These are phyloP conservation scores for Candida ipomoeae DNA, from an alignment of 805 yeast genomes.

Conservation along the genomic window DNA sequence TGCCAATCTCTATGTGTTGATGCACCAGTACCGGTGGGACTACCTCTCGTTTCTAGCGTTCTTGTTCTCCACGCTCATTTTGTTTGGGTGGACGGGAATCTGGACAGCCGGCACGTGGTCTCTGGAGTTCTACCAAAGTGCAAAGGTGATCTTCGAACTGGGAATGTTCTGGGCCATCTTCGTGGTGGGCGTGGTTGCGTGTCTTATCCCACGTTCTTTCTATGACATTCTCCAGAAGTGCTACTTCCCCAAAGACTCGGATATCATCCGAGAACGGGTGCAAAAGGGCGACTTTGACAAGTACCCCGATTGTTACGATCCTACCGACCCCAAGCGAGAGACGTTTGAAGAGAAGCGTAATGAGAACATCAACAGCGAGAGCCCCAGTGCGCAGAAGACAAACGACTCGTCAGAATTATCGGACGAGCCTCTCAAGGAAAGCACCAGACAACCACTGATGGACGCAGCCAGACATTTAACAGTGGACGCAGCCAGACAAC, in stretches of 20 bases:
- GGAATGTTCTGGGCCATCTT: conserved; percentile 65
- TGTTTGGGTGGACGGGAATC: conserved; percentile 76
- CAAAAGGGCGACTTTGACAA: conserved; percentile 60
- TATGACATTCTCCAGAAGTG: conserved; percentile 53
- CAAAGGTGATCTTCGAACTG: conserved; percentile 53
- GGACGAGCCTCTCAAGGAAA: neutral
- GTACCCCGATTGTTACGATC: conserved; percentile 68
- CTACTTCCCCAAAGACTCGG: conserved; percentile 62
- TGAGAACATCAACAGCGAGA: neutral
- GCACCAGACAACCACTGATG: neutral
- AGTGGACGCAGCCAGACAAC: neutral
- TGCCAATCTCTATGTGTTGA: conserved; percentile 60
- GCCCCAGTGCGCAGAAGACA: neutral
- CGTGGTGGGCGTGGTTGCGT: conserved; percentile 58
- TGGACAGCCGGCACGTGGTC: conserved; percentile 60
- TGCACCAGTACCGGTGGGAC: conserved; percentile 79
- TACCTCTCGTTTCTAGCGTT: conserved; percentile 61
- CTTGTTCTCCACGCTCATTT: conserved; percentile 52
- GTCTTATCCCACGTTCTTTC: conserved; percentile 65
- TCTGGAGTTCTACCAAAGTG: conserved; percentile 59
- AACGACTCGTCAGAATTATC: neutral
- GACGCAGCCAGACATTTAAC: neutral
- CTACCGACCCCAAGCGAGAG: conserved; percentile 69
- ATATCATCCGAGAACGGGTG: conserved; percentile 70
- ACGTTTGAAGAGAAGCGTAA: conserved; percentile 13